Evolutionary conservation across 2,329 filamentous ascomycete genomes (phyloP).

Genomic region (Aspergillus viridinutans): DNA sequence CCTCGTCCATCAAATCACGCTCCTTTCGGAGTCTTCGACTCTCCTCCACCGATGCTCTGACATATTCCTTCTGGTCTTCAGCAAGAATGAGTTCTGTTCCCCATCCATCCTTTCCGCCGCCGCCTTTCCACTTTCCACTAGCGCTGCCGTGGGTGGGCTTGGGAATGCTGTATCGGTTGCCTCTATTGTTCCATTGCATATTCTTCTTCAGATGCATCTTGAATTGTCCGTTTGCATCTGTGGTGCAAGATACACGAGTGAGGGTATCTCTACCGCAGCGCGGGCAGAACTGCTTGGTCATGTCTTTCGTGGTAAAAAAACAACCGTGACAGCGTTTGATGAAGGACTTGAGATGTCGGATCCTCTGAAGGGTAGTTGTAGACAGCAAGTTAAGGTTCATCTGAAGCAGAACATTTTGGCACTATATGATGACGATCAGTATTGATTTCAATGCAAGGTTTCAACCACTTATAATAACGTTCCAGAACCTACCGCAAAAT

Average conservation of each 20-base stretch:
- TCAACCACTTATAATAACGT: neutral
- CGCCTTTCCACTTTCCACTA: conserved; percentile 66
- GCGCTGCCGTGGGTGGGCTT: conserved; percentile 79
- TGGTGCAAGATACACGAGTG: conserved; percentile 79
- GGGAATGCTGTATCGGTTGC: conserved; percentile 87
- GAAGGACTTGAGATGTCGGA: conserved; percentile 81
- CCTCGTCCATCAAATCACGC: conserved; percentile 88
- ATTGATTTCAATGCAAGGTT: neutral
- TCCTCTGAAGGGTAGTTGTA: conserved; percentile 65
- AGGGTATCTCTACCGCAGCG: conserved; percentile 85
- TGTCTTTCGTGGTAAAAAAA: conserved; percentile 79
- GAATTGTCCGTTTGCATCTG: conserved; percentile 74
- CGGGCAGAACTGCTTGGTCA: conserved; percentile 86
- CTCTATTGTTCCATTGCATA: conserved; percentile 92
- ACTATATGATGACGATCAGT: conserved; percentile 22
- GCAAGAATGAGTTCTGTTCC: conserved; percentile 77
- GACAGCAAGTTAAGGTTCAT: conserved; percentile 92
- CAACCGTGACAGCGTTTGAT: conserved; percentile 91
- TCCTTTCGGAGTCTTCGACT: conserved; percentile 58
- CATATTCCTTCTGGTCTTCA: conserved; percentile 95
- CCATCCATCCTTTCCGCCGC: conserved; percentile 82
- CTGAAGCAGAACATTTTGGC: conserved; percentile 85
- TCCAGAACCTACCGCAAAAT: conserved; percentile 72
- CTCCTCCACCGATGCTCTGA: conserved; percentile 59
- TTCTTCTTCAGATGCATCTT: conserved; percentile 85